A percentile compares a stretch with the other conserved stretches of the same genome.
Conservation (phyloP, 2,329 filamentous ascomycete genomes). For the Microcera coccophila region DNA sequence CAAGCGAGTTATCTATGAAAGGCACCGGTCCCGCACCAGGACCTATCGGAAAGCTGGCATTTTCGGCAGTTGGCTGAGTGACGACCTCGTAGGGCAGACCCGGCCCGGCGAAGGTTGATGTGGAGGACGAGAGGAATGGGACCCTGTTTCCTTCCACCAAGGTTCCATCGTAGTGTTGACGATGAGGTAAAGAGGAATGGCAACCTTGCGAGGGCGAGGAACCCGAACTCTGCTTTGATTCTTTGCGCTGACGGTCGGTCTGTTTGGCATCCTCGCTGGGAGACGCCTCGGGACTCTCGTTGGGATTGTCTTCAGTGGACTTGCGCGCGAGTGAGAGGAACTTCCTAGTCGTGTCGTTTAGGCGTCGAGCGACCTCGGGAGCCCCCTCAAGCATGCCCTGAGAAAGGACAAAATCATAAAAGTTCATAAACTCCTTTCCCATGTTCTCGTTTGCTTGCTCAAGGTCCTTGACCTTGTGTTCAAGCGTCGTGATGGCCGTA, state of each 20-base stretch:
- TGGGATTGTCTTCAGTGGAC: constrained; percentile 32
- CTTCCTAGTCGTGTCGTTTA: constrained; percentile 54
- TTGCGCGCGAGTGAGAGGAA: constrained; percentile 55
- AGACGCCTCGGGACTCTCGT: constrained; percentile 5
- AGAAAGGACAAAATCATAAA: constrained; percentile 59
- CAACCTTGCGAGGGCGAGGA: background rate
- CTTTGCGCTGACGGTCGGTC: background rate
- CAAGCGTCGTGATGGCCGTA: constrained; percentile 68
- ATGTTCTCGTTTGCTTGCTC: constrained; percentile 68
- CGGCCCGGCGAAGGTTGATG: constrained; percentile 1
- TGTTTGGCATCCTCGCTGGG: background rate
- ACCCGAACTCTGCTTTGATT: constrained; percentile 2
- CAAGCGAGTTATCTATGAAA: constrained; percentile 10
- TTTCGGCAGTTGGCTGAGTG: constrained; percentile 48
- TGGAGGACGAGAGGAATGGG: too few relatives aligned
- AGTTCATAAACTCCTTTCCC: constrained; percentile 64
- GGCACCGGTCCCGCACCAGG: constrained; percentile 17
- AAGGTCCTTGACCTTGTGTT: constrained; percentile 66
- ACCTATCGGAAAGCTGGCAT: constrained; percentile 50
- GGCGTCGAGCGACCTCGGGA: constrained; percentile 53
- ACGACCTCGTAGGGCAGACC: constrained; percentile 44
- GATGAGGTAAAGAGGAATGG: background rate
- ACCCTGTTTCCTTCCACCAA: too few relatives aligned
- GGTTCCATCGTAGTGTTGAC: too few relatives aligned
- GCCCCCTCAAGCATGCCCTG: constrained; percentile 55